A percentile compares a stretch with the other conserved stretches of the same genome.
These are phyloP conservation scores for Lasiodiplodia gonubiensis DNA, from an alignment of 2,329 filamentous ascomycete genomes.

Conservation along the genomic window DNA sequence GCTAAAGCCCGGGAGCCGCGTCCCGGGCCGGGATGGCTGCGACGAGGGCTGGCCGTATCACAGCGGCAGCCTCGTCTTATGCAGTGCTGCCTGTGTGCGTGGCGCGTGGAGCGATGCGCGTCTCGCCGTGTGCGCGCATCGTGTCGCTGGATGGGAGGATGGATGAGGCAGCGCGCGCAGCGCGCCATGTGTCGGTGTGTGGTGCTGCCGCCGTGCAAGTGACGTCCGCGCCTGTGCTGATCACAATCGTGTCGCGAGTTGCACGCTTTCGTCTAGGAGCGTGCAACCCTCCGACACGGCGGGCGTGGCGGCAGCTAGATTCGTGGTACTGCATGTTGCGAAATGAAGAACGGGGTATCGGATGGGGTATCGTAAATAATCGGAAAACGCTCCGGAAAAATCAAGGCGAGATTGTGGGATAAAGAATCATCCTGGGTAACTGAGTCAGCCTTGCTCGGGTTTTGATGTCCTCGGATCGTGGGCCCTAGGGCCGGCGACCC, in stretches of 20 bases:
- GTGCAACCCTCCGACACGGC: slow-evolving; percentile 9
- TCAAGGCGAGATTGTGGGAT: slow-evolving; percentile 11
- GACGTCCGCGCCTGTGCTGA: slow-evolving; percentile 16
- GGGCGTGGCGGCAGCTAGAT: background rate
- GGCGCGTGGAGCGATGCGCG: slow-evolving; percentile 27
- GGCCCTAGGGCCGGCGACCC: background rate
- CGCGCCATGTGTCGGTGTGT: slow-evolving; percentile 11
- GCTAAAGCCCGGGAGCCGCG: background rate
- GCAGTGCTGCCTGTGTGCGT: slow-evolving; percentile 31
- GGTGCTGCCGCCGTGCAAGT: slow-evolving; percentile 18
- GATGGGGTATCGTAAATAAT: slow-evolving; percentile 20
- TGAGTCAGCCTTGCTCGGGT: slow-evolving; percentile 15
- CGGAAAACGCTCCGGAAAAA: slow-evolving; percentile 11
- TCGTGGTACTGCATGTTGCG: slow-evolving; percentile 19
- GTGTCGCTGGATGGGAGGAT: slow-evolving; percentile 6
- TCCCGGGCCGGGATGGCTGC: slow-evolving; percentile 25
- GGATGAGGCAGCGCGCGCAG: background rate
- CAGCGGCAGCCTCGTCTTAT: slow-evolving; percentile 28
- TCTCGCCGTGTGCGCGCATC: slow-evolving; percentile 4
- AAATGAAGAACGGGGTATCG: slow-evolving; percentile 23
- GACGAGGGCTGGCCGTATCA: slow-evolving; percentile 30
- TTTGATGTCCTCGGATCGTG: background rate
- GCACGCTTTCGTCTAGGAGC: slow-evolving; percentile 17
- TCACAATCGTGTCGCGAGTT: slow-evolving; percentile 21
- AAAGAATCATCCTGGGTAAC: slow-evolving; percentile 13